Conservation (phyloP, 805 yeast species). For the Ogataea trehalophila region DNA sequence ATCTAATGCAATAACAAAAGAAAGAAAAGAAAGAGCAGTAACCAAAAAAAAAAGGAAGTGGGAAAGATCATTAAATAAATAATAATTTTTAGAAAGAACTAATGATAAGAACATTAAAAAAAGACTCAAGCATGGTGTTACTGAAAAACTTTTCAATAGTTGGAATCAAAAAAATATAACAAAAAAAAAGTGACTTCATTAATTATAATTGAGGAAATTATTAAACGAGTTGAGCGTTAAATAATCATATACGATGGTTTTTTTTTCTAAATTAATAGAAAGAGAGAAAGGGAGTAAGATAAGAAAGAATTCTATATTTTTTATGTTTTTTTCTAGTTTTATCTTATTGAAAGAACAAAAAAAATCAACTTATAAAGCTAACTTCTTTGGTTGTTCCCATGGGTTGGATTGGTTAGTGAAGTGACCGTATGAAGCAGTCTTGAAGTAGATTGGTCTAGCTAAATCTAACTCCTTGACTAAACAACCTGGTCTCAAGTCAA, state of each 20-base stretch:
- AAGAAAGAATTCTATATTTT: not conserved
- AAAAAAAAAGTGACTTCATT: not conserved
- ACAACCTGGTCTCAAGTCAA: slow-evolving; percentile 99
- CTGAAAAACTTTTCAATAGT: not conserved
- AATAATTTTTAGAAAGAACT: not conserved
- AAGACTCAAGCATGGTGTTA: not conserved
- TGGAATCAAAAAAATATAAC: not conserved
- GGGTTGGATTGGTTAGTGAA: slow-evolving; percentile 98
- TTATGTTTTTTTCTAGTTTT: not conserved
- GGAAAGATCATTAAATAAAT: slow-evolving; percentile 1
- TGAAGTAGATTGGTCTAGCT: slow-evolving; percentile 98
- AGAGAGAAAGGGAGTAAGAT: not conserved
- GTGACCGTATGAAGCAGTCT: slow-evolving; percentile 99
- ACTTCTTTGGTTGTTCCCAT: slow-evolving; percentile 95
- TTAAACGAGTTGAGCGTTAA: slow-evolving; percentile 31
- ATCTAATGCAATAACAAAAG: slow-evolving; percentile 7
- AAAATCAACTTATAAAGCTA: slow-evolving; percentile 45
- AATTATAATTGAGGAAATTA: not conserved
- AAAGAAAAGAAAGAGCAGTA: not conserved
- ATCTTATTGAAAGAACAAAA: too few species aligned
- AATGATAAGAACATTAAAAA: not conserved
- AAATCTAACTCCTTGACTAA: slow-evolving; percentile 93
- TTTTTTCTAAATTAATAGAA: not conserved
- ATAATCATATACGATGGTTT: not conserved
- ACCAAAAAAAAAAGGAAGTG: too few species aligned